These are phyloP conservation scores for Gnetum montanum DNA, from an alignment of 75 land plant species.

Conservation along the genomic window DNA sequence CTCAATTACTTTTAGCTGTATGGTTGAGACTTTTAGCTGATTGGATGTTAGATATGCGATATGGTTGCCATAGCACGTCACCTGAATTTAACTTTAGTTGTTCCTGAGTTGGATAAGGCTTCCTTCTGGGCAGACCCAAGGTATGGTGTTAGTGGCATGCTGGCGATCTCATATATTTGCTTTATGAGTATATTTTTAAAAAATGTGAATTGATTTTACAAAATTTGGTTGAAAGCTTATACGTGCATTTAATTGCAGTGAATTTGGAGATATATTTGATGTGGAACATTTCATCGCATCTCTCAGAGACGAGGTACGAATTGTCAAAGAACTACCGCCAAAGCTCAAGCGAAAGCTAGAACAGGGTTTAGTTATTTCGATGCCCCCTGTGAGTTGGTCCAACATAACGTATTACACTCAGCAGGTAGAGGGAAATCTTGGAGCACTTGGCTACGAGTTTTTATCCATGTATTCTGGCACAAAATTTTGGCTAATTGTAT, in stretches of 20 bases:
- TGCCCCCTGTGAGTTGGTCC: slow-evolving; percentile 43
- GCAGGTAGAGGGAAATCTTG: slow-evolving; percentile 14
- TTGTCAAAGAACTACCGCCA: slow-evolving; percentile 20
- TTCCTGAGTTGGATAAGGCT: slow-evolving; percentile 84
- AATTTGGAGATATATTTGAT: slow-evolving; percentile 37
- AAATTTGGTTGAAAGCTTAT: too few species aligned
- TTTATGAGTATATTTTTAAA: too few species aligned
- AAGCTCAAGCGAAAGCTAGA: not conserved
- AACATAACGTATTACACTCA: slow-evolving; percentile 32
- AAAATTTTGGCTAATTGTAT: not conserved
- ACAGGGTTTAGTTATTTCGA: not conserved
- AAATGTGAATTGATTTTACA: too few species aligned
- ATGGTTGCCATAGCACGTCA: slow-evolving; percentile 81
- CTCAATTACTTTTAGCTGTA: not conserved
- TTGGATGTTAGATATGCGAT: slow-evolving; percentile 77
- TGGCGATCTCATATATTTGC: too few species aligned
- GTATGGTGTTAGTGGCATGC: slow-evolving; percentile 12
- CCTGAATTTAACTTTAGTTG: slow-evolving; percentile 68
- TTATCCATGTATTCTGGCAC: not conserved
- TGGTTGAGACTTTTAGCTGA: too few species aligned
- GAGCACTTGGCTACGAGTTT: not conserved
- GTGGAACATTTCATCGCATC: slow-evolving; percentile 26
- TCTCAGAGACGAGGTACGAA: slow-evolving; percentile 24
- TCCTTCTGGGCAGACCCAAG: slow-evolving; percentile 96
- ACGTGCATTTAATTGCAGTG: too few species aligned